These are phyloP conservation scores for Arachis stenosperma DNA, from an alignment of 306 rosid species.

Conservation along the genomic window DNA sequence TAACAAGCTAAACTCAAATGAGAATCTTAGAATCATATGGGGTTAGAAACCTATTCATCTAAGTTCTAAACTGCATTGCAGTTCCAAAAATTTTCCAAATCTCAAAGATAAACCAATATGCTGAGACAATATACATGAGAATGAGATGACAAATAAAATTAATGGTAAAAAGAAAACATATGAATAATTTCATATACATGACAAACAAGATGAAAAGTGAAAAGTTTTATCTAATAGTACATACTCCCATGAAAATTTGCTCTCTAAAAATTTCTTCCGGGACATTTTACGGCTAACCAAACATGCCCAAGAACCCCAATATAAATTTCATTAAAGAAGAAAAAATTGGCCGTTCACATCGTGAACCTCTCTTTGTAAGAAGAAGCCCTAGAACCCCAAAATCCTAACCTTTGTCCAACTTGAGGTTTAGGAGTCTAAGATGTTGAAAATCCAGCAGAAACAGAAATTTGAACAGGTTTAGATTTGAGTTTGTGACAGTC, in stretches of 20 bases:
- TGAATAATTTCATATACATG: no score
- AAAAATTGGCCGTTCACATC: background rate
- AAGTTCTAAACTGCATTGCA: background rate
- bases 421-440: background rate
- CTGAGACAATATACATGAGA: background rate
- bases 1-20: slow-evolving; percentile 11
- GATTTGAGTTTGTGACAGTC: no score
- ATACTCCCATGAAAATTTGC: no score
- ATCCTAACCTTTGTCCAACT: background rate
- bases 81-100: background rate
- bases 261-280: no score
- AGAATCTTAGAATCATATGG: background rate
- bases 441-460: background rate
- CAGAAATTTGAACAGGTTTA: background rate
- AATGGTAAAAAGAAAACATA: no score
- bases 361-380: background rate
- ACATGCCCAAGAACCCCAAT: background rate
- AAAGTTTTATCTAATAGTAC: no score
- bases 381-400: background rate
- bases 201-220: no score
- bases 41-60: background rate
- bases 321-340: background rate
- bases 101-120: background rate
- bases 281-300: no score
- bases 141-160: no score